Percentiles rank a stretch among this genome's conserved stretches.
Conservation (phyloP, 495 filamentous ascomycete species). For the Aspergillus nidulans region DNA sequence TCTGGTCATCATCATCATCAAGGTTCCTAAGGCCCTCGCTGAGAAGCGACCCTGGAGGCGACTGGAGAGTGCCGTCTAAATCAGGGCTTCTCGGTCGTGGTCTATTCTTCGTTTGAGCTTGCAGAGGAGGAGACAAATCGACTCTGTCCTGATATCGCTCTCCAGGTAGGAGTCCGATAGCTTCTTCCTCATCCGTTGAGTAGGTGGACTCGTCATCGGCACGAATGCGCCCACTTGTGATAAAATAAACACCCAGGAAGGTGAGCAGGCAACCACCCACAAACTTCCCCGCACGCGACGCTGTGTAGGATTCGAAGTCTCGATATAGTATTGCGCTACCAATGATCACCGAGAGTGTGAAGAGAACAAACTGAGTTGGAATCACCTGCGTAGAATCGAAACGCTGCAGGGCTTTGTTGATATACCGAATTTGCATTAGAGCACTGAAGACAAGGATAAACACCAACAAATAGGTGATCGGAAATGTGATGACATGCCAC, state of each 20-base stretch:
- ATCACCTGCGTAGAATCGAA: conserved; percentile 98
- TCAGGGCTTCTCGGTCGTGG: conserved; percentile 13
- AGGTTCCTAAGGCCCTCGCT: conserved; percentile 32
- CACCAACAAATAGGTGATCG: conserved; percentile 80
- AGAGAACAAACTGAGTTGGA: conserved; percentile 93
- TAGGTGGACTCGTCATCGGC: conserved; percentile 42
- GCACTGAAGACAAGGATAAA: conserved; percentile 76
- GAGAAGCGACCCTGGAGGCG: conserved; percentile 31
- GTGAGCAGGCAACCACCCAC: conserved; percentile 84
- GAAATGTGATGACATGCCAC: conserved; percentile 81
- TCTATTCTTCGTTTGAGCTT: conserved; percentile 18
- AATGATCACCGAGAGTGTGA: conserved; percentile 91
- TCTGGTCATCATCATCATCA: conserved; percentile 31
- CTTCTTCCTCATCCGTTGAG: conserved; percentile 45
- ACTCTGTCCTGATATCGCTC: conserved; percentile 39
- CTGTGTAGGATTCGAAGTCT: conserved; percentile 79
- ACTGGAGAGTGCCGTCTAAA: conserved; percentile 19
- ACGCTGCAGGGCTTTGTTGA: conserved; percentile 89
- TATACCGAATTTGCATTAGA: conserved; percentile 90
- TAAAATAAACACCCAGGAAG: conserved; percentile 90
- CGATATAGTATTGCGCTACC: conserved; percentile 89
- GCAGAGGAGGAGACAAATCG: conserved; percentile 32
- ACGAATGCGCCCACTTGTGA: conserved; percentile 61
- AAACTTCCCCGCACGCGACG: conserved; percentile 71
- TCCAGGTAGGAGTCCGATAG: conserved; percentile 42